Percentiles rank a stretch among this genome's conserved stretches.
Conservation (phyloP, 129 eudicot genomes). For the Centrapalus pauciflorus region DNA sequence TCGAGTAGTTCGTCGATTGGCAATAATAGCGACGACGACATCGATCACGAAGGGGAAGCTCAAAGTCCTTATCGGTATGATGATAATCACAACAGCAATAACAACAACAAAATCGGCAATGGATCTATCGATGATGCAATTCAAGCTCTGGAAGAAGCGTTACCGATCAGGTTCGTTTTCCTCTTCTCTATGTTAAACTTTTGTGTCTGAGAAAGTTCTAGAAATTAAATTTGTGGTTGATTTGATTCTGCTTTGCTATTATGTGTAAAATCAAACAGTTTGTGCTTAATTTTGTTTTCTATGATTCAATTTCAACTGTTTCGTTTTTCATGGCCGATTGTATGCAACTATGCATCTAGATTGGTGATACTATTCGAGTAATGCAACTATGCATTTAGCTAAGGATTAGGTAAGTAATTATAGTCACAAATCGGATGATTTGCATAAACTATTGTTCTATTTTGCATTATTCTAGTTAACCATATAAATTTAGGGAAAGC, state of each 20-base stretch:
- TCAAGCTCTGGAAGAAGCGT: conserved; percentile 26
- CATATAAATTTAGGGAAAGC: background rate
- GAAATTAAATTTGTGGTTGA: background rate
- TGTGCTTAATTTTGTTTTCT: background rate
- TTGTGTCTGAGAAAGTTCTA: background rate
- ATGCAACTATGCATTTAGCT: background rate
- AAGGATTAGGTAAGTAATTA: background rate
- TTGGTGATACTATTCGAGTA: background rate
- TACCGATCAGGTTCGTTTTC: conserved; percentile 20
- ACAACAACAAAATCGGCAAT: background rate
- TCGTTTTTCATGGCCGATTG: background rate
- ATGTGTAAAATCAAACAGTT: background rate
- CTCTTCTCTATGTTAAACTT: background rate
- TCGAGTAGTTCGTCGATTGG: conserved; percentile 28
- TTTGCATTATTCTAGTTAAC: background rate
- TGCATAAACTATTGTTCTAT: background rate
- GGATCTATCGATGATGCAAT: conserved; percentile 16
- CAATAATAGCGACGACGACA: conserved; percentile 11
- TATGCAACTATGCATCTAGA: conserved; percentile 2
- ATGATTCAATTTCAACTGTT: background rate
- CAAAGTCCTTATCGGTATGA: conserved; percentile 5
- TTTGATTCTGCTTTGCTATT: background rate
- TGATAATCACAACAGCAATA: background rate
- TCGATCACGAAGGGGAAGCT: conserved; percentile 5
- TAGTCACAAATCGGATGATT: background rate